Evolutionary conservation across 1,284 basidiomycete species (phyloP), one percentile per base, ranked within the genome.

Genomic region (Exobasidium cylindrosporum): DNA sequence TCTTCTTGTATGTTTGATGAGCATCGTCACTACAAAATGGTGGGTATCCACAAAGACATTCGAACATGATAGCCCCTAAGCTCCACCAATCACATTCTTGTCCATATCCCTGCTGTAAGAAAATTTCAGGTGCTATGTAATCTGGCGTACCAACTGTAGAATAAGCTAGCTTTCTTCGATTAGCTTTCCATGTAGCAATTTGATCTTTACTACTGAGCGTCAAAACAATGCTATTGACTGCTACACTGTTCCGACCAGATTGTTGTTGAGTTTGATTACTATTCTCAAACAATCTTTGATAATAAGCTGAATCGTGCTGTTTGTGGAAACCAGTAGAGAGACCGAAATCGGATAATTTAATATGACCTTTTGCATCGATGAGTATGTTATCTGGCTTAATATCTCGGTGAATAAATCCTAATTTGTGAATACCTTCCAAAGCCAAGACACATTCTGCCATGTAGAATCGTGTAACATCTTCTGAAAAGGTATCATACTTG

Each of bases 41-140:
- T 11, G 94, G 93, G 80, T 95, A 97, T 11, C 82, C 95, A 72
- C 97, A 92, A 26, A 98, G 85, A 82, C 95, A 97, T 82, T 98
- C 95, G 78, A 95, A 98, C 89, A 96, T 97, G 82, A 98, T 97
- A 3, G 94, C 93, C 11, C 95, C 81, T 54, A 81, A 65, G 58
- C 77, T 79, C 93, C 93, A 97, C 93, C 93, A 97, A 81, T 97
- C 94, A 78, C 93, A 96, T 82, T 97, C 95, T 81, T 97, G 94
- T 57, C 93, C 92, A 74, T 98, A 98, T 1, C 95, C 95, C 78
- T 96, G 91, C 83, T 96, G 89, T 78, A 95, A 83, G 85, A 98
- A 98, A 78, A 98, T 96, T 78, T 98, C 95, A 1, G 95, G 95
- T 0, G 96, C 94, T 73, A 98, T 98, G 84, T 98, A 99, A 82